phyloP scores from a whole-genome alignment of 2,329 filamentous ascomycete species.

The Penicillium verrucosum region DNA sequence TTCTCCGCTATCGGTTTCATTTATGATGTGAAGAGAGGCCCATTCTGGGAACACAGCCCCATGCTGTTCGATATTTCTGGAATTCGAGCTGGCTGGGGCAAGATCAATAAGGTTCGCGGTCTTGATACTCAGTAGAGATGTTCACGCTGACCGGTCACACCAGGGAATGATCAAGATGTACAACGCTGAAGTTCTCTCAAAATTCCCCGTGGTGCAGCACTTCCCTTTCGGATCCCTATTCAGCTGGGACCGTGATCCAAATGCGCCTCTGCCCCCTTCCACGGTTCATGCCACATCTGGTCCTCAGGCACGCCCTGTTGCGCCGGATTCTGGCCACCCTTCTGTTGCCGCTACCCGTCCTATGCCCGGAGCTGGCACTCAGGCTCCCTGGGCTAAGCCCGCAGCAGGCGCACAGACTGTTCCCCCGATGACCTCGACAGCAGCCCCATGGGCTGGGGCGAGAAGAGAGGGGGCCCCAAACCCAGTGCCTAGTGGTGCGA shows the following conservation, averaged over 20 bases:
- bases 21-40: constrained; percentile 91
- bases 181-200: constrained; percentile 90
- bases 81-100: constrained; percentile 89
- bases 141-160: neutral
- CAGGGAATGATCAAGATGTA: constrained; percentile 99
- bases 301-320: constrained; percentile 24
- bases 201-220: constrained; percentile 98
- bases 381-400: constrained; percentile 37
- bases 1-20: constrained; percentile 96
- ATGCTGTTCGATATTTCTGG: constrained; percentile 93
- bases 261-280: constrained; percentile 49
- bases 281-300: constrained; percentile 53
- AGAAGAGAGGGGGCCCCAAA: constrained; percentile 12
- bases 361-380: constrained; percentile 25
- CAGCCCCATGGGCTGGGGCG: constrained; percentile 31
- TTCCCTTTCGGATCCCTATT: constrained; percentile 82
- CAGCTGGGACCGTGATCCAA: constrained; percentile 67
- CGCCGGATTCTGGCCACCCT: constrained; percentile 14
- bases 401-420: constrained; percentile 13
- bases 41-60: constrained; percentile 96
- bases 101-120: constrained; percentile 75
- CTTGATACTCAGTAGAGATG: neutral
- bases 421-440: constrained; percentile 22
- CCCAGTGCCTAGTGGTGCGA: neutral
- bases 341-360: constrained; percentile 16